These are phyloP conservation scores for Boletus insuetus DNA, from an alignment of 768 basidiomycete genomes.

Conservation along the genomic window DNA sequence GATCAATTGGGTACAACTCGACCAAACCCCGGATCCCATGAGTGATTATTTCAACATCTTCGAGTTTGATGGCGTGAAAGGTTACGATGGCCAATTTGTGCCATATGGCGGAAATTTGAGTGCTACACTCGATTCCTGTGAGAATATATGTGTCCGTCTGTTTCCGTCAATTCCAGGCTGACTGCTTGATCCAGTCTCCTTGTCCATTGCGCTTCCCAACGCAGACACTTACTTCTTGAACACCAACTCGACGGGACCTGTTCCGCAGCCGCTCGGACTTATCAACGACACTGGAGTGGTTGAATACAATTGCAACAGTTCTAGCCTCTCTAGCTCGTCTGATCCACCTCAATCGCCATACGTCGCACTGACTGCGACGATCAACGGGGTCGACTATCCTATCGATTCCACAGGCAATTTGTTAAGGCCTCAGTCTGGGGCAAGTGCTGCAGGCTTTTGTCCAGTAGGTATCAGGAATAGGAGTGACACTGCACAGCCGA, in stretches of 20 bases:
- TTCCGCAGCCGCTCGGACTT: conserved; percentile 9
- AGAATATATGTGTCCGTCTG: neutral
- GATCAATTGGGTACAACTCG: conserved; percentile 29
- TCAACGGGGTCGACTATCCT: conserved; percentile 33
- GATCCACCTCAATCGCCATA: conserved; percentile 14
- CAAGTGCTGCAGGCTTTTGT: conserved; percentile 2
- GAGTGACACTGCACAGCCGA: conserved; percentile 11
- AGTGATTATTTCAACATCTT: conserved; percentile 21
- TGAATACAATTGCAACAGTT: conserved; percentile 19
- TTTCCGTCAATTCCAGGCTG: neutral
- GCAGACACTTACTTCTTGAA: conserved; percentile 16
- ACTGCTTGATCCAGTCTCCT: conserved; percentile 9
- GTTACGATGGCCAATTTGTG: conserved; percentile 28
- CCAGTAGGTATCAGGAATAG: conserved; percentile 22
- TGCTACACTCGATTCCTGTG: conserved; percentile 27
- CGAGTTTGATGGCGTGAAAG: conserved; percentile 28
- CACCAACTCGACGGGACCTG: conserved; percentile 21
- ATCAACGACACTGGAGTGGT: neutral
- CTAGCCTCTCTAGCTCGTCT: neutral
- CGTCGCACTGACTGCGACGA: conserved; percentile 25
- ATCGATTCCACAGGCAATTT: conserved; percentile 26
- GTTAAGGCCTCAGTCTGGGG: conserved; percentile 9
- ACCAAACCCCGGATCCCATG: conserved; percentile 15
- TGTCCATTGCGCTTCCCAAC: conserved; percentile 19
- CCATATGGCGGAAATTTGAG: conserved; percentile 13